A percentile compares a stretch with the other conserved stretches of the same genome.
These are phyloP conservation scores for Lathyrus sativus DNA, from an alignment of 306 rosid species.

Conservation along the genomic window DNA sequence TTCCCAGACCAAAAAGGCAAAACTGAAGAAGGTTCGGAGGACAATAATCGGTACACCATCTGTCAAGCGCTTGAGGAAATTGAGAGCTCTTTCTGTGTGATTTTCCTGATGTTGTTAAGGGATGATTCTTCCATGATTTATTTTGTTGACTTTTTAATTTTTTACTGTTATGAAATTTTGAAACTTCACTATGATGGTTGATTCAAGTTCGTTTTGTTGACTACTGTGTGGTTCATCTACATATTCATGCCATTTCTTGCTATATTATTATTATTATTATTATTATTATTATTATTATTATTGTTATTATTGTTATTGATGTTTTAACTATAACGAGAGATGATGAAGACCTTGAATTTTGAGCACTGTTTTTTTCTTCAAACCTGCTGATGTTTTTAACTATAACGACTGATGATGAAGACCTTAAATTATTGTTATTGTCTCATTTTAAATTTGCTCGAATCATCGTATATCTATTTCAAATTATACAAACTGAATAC, in stretches of 20 bases:
- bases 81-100: conserved; percentile 53
- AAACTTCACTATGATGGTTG: conserved; percentile 40
- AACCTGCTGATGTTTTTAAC: background rate
- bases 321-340: background rate
- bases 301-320: background rate
- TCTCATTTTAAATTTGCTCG: no score
- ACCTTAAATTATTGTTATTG: conserved; percentile 10
- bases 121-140: conserved; percentile 36
- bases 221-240: conserved; percentile 24
- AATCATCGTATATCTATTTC: no score
- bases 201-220: conserved; percentile 30
- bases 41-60: conserved; percentile 50
- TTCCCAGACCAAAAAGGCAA: conserved; percentile 54
- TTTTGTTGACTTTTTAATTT: conserved; percentile 26
- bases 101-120: conserved; percentile 30
- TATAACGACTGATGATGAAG: background rate
- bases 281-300: background rate
- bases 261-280: background rate
- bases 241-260: conserved; percentile 26
- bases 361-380: no score
- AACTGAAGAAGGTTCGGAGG: conserved; percentile 71
- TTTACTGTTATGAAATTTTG: conserved; percentile 36
- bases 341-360: conserved; percentile 22
- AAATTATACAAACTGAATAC: no score
- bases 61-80: conserved; percentile 72